Evolutionary conservation across 2,329 filamentous ascomycete species (phyloP).

Genomic region (Botrytis galanthina): DNA sequence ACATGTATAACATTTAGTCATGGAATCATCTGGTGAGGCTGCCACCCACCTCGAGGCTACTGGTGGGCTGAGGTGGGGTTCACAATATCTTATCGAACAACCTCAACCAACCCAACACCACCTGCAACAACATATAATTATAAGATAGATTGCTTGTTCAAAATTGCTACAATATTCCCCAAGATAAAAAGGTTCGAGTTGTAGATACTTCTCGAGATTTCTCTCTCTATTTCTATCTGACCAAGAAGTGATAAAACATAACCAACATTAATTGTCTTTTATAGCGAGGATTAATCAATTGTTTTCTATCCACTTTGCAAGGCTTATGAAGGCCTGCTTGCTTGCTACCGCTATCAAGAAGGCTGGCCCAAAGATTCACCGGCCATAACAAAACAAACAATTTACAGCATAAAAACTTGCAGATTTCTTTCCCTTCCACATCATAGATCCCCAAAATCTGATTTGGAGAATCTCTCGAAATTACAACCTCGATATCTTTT

Average conservation of each 20-base stretch:
- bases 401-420: neutral
- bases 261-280: neutral
- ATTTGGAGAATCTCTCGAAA: neutral
- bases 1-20: neutral
- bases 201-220: neutral
- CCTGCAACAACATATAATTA: neutral
- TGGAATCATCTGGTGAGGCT: neutral
- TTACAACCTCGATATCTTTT: neutral
- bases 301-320: slow-evolving; percentile 8
- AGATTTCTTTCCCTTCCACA: neutral
- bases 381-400: slow-evolving; percentile 2
- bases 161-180: neutral
- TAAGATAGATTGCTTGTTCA: neutral
- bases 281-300: neutral
- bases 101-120: neutral
- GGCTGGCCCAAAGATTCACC: slow-evolving; percentile 4
- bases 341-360: neutral
- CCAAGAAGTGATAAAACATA: neutral
- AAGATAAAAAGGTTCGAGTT: neutral
- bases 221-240: neutral
- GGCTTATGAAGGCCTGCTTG: neutral
- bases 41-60: neutral
- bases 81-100: neutral
- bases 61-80: slow-evolving; percentile 1
- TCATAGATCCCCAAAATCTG: neutral